These are phyloP conservation scores for Ricinus communis DNA, from an alignment of 345 rosid genomes.

Conservation along the genomic window DNA sequence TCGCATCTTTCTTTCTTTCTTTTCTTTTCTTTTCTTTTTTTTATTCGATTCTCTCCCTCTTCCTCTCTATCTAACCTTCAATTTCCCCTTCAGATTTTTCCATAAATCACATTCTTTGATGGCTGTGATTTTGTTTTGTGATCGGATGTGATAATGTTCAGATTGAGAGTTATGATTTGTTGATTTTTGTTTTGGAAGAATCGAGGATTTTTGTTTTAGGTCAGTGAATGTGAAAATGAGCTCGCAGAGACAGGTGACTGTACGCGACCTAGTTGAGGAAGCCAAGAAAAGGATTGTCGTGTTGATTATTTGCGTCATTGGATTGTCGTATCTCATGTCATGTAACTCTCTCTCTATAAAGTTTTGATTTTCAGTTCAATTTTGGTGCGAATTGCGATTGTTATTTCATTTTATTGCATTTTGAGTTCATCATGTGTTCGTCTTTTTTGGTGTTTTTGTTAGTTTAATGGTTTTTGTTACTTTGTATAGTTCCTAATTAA, in stretches of 20 bases:
- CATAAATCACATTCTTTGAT: conserved; percentile 11
- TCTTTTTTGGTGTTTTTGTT: not conserved
- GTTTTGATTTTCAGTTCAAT: not conserved
- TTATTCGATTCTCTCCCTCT: conserved; percentile 5
- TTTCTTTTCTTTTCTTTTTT: no score
- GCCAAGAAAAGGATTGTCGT: conserved; percentile 90
- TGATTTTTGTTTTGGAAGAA: conserved; percentile 1
- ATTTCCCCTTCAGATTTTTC: conserved; percentile 7
- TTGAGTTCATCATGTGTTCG: not conserved
- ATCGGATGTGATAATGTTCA: not conserved
- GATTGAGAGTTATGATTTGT: conserved; percentile 15
- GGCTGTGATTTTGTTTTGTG: not conserved
- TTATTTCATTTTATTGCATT: no score
- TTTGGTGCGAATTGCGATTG: not conserved
- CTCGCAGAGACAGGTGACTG: conserved; percentile 54
- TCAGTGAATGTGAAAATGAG: conserved; percentile 41
- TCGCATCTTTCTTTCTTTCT: no score
- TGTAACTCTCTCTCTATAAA: conserved; percentile 44
- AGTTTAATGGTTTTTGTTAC: not conserved
- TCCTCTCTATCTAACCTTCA: not conserved
- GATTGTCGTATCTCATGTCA: conserved; percentile 90
- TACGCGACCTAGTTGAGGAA: conserved; percentile 86
- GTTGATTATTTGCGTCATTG: conserved; percentile 79
- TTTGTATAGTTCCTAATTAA: no score
- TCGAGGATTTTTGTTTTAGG: not conserved